phyloP scores from a whole-genome alignment of 2,329 filamentous ascomycete genomes.

The Trichophyton schoenleinii region DNA sequence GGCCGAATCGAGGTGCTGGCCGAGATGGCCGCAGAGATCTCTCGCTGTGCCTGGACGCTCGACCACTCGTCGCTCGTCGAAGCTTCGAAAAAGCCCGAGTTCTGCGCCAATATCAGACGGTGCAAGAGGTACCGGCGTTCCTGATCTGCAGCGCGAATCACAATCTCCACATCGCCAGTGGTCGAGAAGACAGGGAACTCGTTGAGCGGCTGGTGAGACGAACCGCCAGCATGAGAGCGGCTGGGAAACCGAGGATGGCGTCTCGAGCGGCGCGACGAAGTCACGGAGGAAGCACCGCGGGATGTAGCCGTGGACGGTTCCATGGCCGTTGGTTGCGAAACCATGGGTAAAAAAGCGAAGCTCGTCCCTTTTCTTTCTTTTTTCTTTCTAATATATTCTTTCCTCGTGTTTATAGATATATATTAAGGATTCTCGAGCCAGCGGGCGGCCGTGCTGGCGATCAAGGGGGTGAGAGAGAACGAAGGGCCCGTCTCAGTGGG shows the following conservation, averaged over 20 bases:
- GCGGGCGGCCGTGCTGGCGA: constrained; percentile 1
- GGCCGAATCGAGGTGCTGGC: not conserved
- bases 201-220: constrained; percentile 60
- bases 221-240: constrained; percentile 65
- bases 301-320: constrained; percentile 43
- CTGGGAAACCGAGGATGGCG: constrained; percentile 58
- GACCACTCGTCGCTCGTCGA: constrained; percentile 72
- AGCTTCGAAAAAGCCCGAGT: constrained; percentile 86
- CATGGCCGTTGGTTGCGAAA: constrained; percentile 35
- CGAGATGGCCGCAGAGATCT: not conserved
- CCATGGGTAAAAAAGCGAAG: constrained; percentile 18
- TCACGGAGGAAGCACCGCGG: constrained; percentile 50
- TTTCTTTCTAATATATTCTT: not conserved
- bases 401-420: not conserved
- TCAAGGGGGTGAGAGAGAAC: not conserved
- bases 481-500: not conserved
- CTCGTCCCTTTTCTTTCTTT: not conserved
- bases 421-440: not conserved
- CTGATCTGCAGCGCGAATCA: constrained; percentile 55
- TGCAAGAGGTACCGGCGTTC: constrained; percentile 82
- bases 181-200: constrained; percentile 87
- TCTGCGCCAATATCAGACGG: constrained; percentile 73
- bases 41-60: constrained; percentile 21
- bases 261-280: constrained; percentile 43
- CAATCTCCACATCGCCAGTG: constrained; percentile 84